A percentile compares a stretch with the other conserved stretches of the same genome.
Evolutionary conservation across 108 stramenopile genomes (phyloP).

Genomic region (Nannochloropsis gaditana): DNA sequence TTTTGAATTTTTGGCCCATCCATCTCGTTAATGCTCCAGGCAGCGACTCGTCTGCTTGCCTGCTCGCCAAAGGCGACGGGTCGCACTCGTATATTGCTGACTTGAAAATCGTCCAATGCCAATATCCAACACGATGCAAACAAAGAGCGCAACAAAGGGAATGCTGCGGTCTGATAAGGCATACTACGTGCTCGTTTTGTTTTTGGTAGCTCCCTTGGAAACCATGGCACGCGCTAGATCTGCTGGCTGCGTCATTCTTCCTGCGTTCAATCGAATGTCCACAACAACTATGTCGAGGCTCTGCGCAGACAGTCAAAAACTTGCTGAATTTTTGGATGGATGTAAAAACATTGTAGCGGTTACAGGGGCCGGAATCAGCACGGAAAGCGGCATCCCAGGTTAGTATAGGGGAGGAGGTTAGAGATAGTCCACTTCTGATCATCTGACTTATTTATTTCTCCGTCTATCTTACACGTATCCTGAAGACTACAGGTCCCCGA

Average conservation of each 20-base stretch:
- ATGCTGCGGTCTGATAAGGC: too few relatives aligned
- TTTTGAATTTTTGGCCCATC: too few relatives aligned
- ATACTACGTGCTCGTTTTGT: too few relatives aligned
- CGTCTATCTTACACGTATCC: neutral
- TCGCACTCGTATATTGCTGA: too few relatives aligned
- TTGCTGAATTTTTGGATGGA: slow-evolving; percentile 3
- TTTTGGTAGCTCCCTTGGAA: too few relatives aligned
- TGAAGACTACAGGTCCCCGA: slow-evolving; percentile 89
- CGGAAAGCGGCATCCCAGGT: slow-evolving; percentile 74
- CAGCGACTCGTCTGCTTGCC: too few relatives aligned
- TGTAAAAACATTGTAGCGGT: slow-evolving; percentile 56
- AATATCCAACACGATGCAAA: too few relatives aligned
- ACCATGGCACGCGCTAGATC: neutral
- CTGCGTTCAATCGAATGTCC: neutral
- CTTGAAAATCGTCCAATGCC: too few relatives aligned
- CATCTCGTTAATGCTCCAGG: too few relatives aligned
- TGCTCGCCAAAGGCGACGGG: too few relatives aligned
- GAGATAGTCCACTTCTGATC: neutral
- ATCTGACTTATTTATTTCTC: neutral
- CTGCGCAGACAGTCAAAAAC: neutral
- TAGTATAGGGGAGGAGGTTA: neutral
- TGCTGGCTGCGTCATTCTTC: neutral
- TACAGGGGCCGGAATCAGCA: slow-evolving; percentile 90
- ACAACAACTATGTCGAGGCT: neutral
- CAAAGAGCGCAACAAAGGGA: too few relatives aligned